Evolutionary conservation across 495 filamentous ascomycete species (phyloP), one percentile per base, ranked within the genome.

Genomic region (Parathielavia hyrcaniae): DNA sequence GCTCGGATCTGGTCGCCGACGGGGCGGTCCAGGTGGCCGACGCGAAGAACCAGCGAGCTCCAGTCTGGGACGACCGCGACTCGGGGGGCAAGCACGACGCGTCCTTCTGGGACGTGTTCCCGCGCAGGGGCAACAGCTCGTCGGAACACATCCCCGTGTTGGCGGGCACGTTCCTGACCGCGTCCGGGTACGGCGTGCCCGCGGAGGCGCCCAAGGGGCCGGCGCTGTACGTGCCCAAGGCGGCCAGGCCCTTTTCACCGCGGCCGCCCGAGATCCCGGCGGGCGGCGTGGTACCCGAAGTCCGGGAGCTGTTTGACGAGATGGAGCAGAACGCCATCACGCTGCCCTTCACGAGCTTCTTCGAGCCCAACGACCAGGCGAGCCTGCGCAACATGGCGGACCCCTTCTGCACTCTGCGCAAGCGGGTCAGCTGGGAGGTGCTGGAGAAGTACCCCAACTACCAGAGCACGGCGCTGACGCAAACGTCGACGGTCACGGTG

Each of bases 291-390:
- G 5, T 55, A 3, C 53, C 53, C 7, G 53, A 55, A 1, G 30
- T 34, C 5, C 26, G 53, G 38, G 26, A 55, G n/a, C 36, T 41
- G 8, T 55, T 35, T 17, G 8, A 13, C 23, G 4, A 32, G 5
- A 35, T n/a, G 10, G 53, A 6, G 11, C 40, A 46, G 16, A 22
- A 6, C 30, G 16, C 40, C 10, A 30, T 47, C 23, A 55, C 53
- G 40, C 53, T 55, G 6, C 53, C 53, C 1, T 55, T 55, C 17
- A 55, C 43, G 16, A 30, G n/a, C 23, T 46, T 55, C 53, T 55
- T 55, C 17, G 40, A 32, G 7, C 23, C 39, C 23, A 14, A 8
- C 4, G 53, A 55, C 30, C 39, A 41, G 11, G 30, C 30, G 17
- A 41, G 50, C 36, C 35, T 53, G 32, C 35, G 35, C 36, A 26